These are phyloP conservation scores for Arachis hypogaea DNA, from an alignment of 306 rosid species.

Conservation along the genomic window DNA sequence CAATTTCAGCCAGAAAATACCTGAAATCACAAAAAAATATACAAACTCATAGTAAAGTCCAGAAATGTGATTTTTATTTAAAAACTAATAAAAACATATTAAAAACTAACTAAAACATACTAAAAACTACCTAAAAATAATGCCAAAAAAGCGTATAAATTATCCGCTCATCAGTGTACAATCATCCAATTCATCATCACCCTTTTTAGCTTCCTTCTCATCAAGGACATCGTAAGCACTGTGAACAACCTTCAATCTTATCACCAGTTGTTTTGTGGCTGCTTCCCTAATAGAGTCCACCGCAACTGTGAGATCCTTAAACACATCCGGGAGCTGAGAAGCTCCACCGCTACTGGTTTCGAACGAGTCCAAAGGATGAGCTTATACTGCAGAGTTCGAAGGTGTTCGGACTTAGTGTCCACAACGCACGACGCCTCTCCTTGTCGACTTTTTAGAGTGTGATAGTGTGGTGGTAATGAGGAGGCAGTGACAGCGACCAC, in stretches of 20 bases:
- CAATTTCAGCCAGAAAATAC: no score
- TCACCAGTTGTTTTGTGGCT: conserved; percentile 65
- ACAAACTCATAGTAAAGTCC: no score
- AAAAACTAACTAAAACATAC: no score
- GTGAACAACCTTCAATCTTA: conserved; percentile 78
- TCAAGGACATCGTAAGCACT: conserved; percentile 63
- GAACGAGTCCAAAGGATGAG: conserved; percentile 21
- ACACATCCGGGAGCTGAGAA: conserved; percentile 1
- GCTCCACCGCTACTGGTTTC: conserved; percentile 19
- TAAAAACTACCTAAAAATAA: no score
- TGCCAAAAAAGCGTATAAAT: no score
- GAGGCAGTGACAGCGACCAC: no score
- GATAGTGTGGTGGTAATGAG: no score
- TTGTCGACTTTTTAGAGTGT: conserved; percentile 46
- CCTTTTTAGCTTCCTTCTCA: conserved; percentile 81
- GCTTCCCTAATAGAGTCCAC: conserved; percentile 55
- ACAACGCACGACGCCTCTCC: conserved; percentile 40
- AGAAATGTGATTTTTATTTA: no score
- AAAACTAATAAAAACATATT: no score
- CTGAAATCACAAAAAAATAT: no score
- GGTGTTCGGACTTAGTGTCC: conserved; percentile 29
- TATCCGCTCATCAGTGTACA: conserved; percentile 54
- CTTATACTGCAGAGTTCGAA: conserved; percentile 1
- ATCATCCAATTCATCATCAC: conserved; percentile 75
- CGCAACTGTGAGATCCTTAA: conserved; percentile 45